Evolutionary conservation across 371 early-diverging fungal species (phyloP).

Genomic region (Rhizopus delemar): DNA sequence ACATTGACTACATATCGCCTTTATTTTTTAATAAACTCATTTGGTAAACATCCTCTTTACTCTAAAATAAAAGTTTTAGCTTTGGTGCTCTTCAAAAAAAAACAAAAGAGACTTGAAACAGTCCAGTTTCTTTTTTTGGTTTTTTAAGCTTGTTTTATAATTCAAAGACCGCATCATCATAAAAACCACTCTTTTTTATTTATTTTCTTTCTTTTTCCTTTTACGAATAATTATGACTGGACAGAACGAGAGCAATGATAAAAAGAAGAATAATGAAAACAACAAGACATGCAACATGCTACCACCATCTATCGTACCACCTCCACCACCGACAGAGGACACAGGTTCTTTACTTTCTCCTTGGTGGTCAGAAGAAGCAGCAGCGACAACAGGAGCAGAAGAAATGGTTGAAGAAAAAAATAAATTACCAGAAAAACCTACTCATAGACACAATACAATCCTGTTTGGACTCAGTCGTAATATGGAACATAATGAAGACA

Average conservation of each 20-base stretch:
- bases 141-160: too few species aligned
- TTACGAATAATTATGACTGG: too few species aligned
- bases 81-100: too few species aligned
- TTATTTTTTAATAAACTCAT: too few species aligned
- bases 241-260: neutral
- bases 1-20: too few species aligned
- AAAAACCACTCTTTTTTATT: too few species aligned
- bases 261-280: neutral
- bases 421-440: neutral
- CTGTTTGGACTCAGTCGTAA: neutral
- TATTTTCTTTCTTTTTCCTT: too few species aligned
- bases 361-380: constrained; percentile 31
- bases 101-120: too few species aligned
- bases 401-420: neutral
- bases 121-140: too few species aligned
- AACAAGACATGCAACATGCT: constrained; percentile 14
- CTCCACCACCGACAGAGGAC: constrained; percentile 20
- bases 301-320: constrained; percentile 21
- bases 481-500: neutral
- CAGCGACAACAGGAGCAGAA: neutral
- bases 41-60: too few species aligned
- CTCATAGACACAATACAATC: neutral
- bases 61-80: too few species aligned
- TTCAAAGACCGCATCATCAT: too few species aligned
- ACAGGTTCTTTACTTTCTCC: constrained; percentile 20